phyloP scores from a whole-genome alignment of 306 rosid species.

The Styphnolobium japonicum region DNA sequence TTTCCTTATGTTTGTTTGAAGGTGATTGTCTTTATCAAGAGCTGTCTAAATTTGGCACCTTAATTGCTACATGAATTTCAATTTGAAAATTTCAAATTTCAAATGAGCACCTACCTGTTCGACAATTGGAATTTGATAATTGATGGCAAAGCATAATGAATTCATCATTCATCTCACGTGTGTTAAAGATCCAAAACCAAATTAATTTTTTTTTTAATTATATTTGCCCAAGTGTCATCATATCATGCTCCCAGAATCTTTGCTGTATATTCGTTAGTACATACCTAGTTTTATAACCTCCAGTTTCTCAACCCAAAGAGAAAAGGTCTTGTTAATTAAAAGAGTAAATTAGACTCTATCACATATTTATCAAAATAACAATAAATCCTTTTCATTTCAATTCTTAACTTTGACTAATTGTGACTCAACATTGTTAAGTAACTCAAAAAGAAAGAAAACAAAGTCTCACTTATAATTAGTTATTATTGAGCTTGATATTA shows the following conservation, averaged over 20 bases:
- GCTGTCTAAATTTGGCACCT: not conserved
- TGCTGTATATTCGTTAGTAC: not conserved
- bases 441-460: too few species aligned
- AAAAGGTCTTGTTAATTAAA: too few species aligned
- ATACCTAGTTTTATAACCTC: not conserved
- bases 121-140: not conserved
- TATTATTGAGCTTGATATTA: too few species aligned
- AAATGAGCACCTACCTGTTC: not conserved
- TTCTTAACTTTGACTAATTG: too few species aligned
- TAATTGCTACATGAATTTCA: too few species aligned
- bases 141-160: not conserved
- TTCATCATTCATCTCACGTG: not conserved
- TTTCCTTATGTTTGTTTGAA: not conserved
- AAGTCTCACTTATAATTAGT: too few species aligned
- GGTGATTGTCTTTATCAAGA: not conserved
- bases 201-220: not conserved
- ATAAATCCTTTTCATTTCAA: too few species aligned
- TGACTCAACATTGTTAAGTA: too few species aligned
- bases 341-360: too few species aligned
- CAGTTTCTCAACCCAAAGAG: not conserved
- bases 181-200: not conserved
- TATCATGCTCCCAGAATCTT: not conserved
- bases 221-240: not conserved
- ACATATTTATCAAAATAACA: too few species aligned
- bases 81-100: not conserved